Base-by-base conservation (phyloP, 148 eudicot genomes). In the Camellia sinensis region DNA sequence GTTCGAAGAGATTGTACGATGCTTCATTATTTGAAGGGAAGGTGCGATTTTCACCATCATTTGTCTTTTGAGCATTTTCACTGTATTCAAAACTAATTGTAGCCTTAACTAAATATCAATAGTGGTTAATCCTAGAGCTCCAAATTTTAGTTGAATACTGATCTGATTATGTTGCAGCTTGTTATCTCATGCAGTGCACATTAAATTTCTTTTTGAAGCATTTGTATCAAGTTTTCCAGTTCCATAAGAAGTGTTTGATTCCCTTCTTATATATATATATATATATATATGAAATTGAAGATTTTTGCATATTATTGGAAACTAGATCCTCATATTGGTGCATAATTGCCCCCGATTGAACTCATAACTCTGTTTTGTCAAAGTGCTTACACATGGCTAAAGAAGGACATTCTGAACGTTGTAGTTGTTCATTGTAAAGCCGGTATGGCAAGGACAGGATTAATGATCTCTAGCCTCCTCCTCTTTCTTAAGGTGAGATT, bases 371-470 rank as follows among this genome's bases (percentile, higher is more conserved):
- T 88, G 81, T 95, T 95, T 81, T 95, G 97, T 81, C 90, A 89
- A 88, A 95, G 99, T 90, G 94, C 95, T 73, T 89, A 89, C 85
- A 77, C 90, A 59, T 95, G 99, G 97, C 85, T 95, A 85, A 95
- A 95, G 87, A 91, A 89, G 79, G 95, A 93, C 82, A 90, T 95
- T 73, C 85, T 88, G 78, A 95, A 95, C 85, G 93, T 93, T 45
- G 93, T 95, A 76, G 97, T 95, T 64, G 92, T 95, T 83, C 98
- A 95, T 83, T 95, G 97, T 80, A 93, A 93, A 87, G 98, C 98
- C 82, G 97, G 99, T 41, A 92, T 86, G 86, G 99, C 95, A 80
- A 89, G 99, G 87, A 95, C 99, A 50, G 99, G 99, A 75, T 84
- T 95, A 65, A 95, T 95, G 97, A 95, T 92, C 68, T 89, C 92